Evolutionary conservation across 768 basidiomycete genomes (phyloP).

Genomic region (Russula sp.): DNA sequence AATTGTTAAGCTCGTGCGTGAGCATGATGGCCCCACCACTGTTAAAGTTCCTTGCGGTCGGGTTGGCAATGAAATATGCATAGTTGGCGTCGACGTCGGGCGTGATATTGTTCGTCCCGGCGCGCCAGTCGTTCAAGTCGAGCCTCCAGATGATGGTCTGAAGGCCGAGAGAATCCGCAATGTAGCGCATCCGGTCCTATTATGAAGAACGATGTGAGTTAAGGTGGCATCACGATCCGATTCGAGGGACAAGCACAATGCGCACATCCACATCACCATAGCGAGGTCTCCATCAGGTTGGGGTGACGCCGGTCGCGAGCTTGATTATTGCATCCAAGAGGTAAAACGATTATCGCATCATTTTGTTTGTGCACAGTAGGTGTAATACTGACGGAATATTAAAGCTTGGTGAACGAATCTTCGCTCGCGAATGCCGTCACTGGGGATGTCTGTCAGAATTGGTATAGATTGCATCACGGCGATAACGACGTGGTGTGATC

Average conservation of each 20-base stretch:
- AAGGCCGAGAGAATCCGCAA: constrained; percentile 59
- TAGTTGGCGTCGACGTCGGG: constrained; percentile 11
- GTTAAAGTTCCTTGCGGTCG: constrained; percentile 7
- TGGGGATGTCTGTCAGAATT: constrained; percentile 19
- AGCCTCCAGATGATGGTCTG: constrained; percentile 68
- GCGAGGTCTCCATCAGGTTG: constrained; percentile 55
- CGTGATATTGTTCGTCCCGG: constrained; percentile 1
- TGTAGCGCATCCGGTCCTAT: constrained; percentile 59
- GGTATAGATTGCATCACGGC: background rate
- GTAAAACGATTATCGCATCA: background rate
- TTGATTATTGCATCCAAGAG: constrained; percentile 45
- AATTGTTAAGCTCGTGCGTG: constrained; percentile 54
- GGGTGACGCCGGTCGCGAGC: constrained; percentile 47
- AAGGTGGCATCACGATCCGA: background rate
- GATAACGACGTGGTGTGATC: constrained; percentile 38
- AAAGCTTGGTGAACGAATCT: constrained; percentile 70
- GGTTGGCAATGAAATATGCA: constrained; percentile 7
- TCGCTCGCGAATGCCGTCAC: constrained; percentile 55
- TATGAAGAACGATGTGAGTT: too few species aligned
- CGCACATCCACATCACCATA: constrained; percentile 56
- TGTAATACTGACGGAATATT: constrained; percentile 45
- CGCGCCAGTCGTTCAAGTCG: constrained; percentile 66
- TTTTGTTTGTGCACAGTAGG: background rate
- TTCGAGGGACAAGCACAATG: too few species aligned
- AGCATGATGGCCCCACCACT: constrained; percentile 42